Evolutionary conservation across 768 basidiomycete genomes (phyloP).

Genomic region (Mycena haematopus): DNA sequence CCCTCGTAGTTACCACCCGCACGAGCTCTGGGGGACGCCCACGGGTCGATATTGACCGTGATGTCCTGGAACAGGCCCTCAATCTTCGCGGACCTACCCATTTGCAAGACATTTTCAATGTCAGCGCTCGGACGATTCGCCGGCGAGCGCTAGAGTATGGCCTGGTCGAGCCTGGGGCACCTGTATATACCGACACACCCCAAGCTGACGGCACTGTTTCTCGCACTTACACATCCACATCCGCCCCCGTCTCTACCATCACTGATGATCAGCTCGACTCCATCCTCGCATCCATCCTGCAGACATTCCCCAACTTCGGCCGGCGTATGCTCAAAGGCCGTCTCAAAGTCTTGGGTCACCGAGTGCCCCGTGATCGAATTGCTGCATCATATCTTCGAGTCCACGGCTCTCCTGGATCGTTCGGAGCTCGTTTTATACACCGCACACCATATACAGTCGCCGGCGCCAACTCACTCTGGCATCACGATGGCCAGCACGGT

Average conservation of each 20-base stretch:
- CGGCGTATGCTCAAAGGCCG: conserved; percentile 28
- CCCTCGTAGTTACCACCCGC: background rate
- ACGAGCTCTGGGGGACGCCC: conserved; percentile 28
- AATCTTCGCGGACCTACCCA: conserved; percentile 21
- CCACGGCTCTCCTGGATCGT: conserved; percentile 26
- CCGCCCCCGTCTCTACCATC: conserved; percentile 25
- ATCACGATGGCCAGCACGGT: conserved; percentile 46
- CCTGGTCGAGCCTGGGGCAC: conserved; percentile 13
- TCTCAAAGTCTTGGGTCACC: conserved; percentile 21
- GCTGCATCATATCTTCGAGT: conserved; percentile 24
- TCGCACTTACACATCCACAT: conserved; percentile 6
- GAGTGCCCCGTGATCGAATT: conserved; percentile 25
- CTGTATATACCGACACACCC: conserved; percentile 18
- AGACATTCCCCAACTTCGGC: conserved; percentile 31
- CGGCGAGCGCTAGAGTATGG: conserved; percentile 28
- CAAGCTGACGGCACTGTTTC: conserved; percentile 2
- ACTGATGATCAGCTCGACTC: conserved; percentile 28
- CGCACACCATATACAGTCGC: conserved; percentile 19
- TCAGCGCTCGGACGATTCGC: conserved; percentile 7
- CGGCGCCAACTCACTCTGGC: conserved; percentile 43
- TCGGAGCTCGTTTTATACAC: conserved; percentile 29
- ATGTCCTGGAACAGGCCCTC: conserved; percentile 34
- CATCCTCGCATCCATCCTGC: conserved; percentile 12
- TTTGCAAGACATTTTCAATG: background rate
- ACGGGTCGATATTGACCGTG: conserved; percentile 31